These are phyloP conservation scores for Candida khao-thaluensis DNA, from an alignment of 805 yeast species.

Conservation along the genomic window DNA sequence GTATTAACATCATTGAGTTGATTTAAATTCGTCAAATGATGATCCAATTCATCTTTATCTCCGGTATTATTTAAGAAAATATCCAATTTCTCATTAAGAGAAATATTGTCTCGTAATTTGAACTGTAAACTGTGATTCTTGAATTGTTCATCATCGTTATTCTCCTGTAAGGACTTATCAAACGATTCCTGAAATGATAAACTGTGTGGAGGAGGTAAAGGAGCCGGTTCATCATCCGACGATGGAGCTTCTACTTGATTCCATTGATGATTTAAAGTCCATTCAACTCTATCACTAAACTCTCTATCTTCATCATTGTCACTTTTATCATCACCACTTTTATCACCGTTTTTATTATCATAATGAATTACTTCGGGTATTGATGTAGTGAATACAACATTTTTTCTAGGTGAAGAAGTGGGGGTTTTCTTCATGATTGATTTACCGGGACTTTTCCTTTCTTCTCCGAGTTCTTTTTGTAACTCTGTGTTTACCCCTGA, in stretches of 20 bases:
- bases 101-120: slow-evolving; percentile 22
- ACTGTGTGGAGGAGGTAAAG: slow-evolving; percentile 30
- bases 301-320: slow-evolving; percentile 7
- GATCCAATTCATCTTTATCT: slow-evolving; percentile 27
- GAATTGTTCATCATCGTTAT: slow-evolving; percentile 18
- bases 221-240: slow-evolving; percentile 26
- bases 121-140: neutral
- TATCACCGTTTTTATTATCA: slow-evolving; percentile 10
- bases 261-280: slow-evolving; percentile 23
- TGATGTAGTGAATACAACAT: slow-evolving; percentile 33
- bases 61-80: slow-evolving; percentile 27
- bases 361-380: slow-evolving; percentile 36
- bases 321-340: slow-evolving; percentile 6
- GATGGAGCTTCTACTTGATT: slow-evolving; percentile 12
- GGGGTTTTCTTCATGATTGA: slow-evolving; percentile 36
- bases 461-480: neutral
- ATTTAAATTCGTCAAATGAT: slow-evolving; percentile 33
- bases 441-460: slow-evolving; percentile 28
- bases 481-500: neutral
- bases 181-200: slow-evolving; percentile 10
- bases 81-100: slow-evolving; percentile 46
- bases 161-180: slow-evolving; percentile 7
- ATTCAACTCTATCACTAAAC: slow-evolving; percentile 15
- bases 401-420: slow-evolving; percentile 36
- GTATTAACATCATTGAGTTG: slow-evolving; percentile 26